A percentile compares a stretch with the other conserved stretches of the same genome.
These are phyloP conservation scores for Peniophora sp. DNA, from an alignment of 1,284 basidiomycete genomes.

Conservation along the genomic window DNA sequence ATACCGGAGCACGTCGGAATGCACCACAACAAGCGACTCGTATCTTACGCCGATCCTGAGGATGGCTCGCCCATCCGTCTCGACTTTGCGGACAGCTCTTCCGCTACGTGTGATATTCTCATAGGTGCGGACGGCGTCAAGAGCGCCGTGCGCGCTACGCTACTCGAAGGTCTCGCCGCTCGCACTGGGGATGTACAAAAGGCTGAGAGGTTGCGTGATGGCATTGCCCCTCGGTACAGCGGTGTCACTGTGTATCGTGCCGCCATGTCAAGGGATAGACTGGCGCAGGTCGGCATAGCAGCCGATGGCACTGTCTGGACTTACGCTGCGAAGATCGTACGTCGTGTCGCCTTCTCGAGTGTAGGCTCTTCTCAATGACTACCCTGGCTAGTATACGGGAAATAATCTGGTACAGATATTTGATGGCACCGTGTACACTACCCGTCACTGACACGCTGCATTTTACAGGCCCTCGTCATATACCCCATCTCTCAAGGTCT, in stretches of 20 bases:
- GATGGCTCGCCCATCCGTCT: constrained; percentile 22
- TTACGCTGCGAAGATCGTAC: too few species aligned
- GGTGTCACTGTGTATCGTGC: constrained; percentile 31
- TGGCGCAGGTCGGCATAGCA: constrained; percentile 16
- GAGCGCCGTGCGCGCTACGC: constrained; percentile 17
- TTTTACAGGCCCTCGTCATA: too few species aligned
- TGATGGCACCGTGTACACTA: too few species aligned
- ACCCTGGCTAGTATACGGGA: too few species aligned
- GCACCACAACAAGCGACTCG: constrained; percentile 30
- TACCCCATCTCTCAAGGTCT: constrained; percentile 33
- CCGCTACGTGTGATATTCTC: constrained; percentile 33
- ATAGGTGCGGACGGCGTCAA: constrained; percentile 40
- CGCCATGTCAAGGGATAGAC: constrained; percentile 25
- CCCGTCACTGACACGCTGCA: background rate
- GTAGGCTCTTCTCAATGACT: too few species aligned
- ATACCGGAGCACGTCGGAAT: constrained; percentile 19
- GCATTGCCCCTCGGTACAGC: constrained; percentile 27
- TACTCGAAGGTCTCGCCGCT: constrained; percentile 14
- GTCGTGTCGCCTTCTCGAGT: too few species aligned
- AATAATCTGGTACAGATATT: too few species aligned
- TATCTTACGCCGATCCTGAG: constrained; percentile 24
- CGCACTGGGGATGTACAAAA: constrained; percentile 11
- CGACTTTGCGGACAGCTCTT: constrained; percentile 32
- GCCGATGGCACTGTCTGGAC: too few species aligned
- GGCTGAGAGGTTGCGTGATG: constrained; percentile 7